phyloP scores from a whole-genome alignment of 257 asterid genomes.

The Solanum paucissectum region DNA sequence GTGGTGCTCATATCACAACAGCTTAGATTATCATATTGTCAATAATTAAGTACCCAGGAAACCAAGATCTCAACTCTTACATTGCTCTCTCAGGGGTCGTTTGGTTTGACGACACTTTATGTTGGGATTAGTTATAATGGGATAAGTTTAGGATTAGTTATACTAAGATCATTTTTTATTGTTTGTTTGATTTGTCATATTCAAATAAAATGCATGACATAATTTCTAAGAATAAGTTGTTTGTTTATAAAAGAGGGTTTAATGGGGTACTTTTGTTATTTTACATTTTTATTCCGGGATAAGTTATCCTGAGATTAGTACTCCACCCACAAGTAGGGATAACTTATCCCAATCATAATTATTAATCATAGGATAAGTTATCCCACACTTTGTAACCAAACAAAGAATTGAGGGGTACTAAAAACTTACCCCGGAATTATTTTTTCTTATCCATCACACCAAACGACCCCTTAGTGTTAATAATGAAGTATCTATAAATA shows the following conservation, averaged over 20 bases:
- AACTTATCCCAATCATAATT: neutral
- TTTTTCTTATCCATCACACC: neutral
- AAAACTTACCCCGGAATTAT: neutral
- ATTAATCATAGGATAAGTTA: neutral
- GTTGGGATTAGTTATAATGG: neutral
- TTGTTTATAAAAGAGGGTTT: neutral
- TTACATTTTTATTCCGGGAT: neutral
- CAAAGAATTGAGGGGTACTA: neutral
- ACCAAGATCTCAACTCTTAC: neutral
- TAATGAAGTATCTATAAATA: neutral
- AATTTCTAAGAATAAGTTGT: neutral
- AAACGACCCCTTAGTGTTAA: neutral
- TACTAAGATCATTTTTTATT: neutral
- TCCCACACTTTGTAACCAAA: neutral
- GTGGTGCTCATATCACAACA: neutral
- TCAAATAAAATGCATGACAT: neutral
- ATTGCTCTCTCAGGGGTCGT: neutral
- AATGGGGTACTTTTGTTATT: neutral
- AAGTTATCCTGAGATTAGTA: neutral
- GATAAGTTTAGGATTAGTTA: neutral
- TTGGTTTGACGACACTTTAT: neutral
- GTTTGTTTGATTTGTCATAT: neutral
- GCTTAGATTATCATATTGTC: neutral
- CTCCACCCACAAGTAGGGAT: neutral
- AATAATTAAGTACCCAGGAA: neutral